Evolutionary conservation across 2,329 filamentous ascomycete species (phyloP).

Genomic region (Diaporthe capsici): DNA sequence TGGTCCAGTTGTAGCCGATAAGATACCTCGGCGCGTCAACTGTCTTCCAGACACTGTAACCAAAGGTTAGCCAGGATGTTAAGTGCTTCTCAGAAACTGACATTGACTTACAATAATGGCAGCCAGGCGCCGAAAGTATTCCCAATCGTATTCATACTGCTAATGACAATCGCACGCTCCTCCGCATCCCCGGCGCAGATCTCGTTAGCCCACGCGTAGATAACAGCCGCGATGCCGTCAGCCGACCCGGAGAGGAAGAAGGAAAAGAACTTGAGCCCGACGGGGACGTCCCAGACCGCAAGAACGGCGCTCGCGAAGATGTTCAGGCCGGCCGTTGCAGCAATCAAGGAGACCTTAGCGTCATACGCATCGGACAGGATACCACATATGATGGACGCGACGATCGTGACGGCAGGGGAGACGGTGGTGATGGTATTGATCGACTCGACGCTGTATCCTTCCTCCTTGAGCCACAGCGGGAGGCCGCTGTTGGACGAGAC

Average conservation of each 20-base stretch:
- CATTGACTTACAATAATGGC: constrained; percentile 45
- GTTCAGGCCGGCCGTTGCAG: not conserved
- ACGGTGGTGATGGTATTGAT: constrained; percentile 25
- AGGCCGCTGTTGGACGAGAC: constrained; percentile 57
- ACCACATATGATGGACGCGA: constrained; percentile 14
- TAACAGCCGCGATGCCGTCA: constrained; percentile 3
- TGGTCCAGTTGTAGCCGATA: constrained; percentile 6
- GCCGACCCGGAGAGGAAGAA: constrained; percentile 18
- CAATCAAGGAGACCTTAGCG: not conserved
- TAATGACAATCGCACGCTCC: constrained; percentile 51
- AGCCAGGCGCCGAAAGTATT: constrained; percentile 51
- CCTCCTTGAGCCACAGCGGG: constrained; percentile 8
- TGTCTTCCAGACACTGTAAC: constrained; percentile 1
- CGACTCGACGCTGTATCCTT: constrained; percentile 1
- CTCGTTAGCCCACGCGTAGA: constrained; percentile 52
- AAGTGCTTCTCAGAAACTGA: fast-evolving
- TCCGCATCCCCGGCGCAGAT: constrained; percentile 51
- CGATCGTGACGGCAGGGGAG: constrained; percentile 2
- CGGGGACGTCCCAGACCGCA: constrained; percentile 4
- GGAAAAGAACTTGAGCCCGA: constrained; percentile 19
- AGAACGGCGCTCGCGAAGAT: not conserved
- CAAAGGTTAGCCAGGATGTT: not conserved
- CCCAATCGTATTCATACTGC: constrained; percentile 51
- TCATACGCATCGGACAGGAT: constrained; percentile 19
- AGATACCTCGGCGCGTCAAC: constrained; percentile 21